Percentiles rank a stretch among this genome's conserved stretches.
Evolutionary conservation across 148 eudicot species (phyloP).

Genomic region (Vaccinium corymbosum): DNA sequence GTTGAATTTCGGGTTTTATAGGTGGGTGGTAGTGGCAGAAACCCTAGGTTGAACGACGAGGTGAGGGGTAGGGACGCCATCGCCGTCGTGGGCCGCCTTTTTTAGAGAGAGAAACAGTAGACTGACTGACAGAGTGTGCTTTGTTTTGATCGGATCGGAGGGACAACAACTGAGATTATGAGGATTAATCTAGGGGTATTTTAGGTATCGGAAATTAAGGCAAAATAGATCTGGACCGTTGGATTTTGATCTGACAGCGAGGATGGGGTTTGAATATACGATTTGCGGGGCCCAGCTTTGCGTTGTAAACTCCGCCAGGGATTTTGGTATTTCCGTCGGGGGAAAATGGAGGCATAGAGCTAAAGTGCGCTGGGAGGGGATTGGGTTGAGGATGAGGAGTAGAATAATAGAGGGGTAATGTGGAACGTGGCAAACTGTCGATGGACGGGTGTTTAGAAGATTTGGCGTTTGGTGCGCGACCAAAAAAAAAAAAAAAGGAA

Average conservation of each 20-base stretch:
- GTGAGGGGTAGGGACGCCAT: conserved; percentile 71
- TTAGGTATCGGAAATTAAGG: neutral
- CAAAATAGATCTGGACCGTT: conserved; percentile 19
- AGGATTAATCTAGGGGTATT: neutral
- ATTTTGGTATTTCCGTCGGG: conserved; percentile 10
- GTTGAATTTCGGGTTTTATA: conserved; percentile 23
- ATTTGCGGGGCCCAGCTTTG: conserved; percentile 1
- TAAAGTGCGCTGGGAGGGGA: neutral
- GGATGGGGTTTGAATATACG: conserved; percentile 23
- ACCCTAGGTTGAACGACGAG: conserved; percentile 39
- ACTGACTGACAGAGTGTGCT: no score
- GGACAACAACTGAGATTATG: neutral
- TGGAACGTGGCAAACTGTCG: neutral
- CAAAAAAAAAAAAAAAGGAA: no score
- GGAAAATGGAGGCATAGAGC: neutral
- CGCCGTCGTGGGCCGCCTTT: conserved; percentile 19
- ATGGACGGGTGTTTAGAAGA: neutral
- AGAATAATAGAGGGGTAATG: neutral
- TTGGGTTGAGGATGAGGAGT: no score
- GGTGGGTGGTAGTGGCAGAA: conserved; percentile 26
- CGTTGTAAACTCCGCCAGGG: conserved; percentile 21
- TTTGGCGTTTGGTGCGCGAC: neutral
- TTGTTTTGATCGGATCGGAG: neutral
- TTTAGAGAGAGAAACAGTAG: neutral
- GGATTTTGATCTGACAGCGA: conserved; percentile 21